A percentile compares a stretch with the other conserved stretches of the same genome.
Conservation (phyloP, 1,284 basidiomycete genomes). For the Irpex sp. region DNA sequence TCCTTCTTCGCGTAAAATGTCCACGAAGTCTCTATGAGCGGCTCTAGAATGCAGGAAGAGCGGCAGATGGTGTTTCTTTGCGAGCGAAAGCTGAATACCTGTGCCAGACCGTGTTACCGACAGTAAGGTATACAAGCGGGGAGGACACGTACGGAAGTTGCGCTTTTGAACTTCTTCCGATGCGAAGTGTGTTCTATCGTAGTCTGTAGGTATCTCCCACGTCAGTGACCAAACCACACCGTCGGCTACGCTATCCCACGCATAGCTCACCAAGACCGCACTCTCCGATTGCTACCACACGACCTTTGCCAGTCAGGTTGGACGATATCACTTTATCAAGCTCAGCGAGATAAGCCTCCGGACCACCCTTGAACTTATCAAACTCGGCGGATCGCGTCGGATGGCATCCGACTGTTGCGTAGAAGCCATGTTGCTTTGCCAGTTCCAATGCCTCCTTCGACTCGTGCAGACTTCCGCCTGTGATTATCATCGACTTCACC, state of each 20-base stretch:
- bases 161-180: slow-evolving; percentile 59
- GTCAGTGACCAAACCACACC: background rate
- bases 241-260: background rate
- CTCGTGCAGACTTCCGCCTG: slow-evolving; percentile 74
- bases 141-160: slow-evolving; percentile 54
- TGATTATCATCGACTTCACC: slow-evolving; percentile 78
- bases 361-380: slow-evolving; percentile 56
- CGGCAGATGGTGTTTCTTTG: slow-evolving; percentile 72
- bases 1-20: slow-evolving; percentile 64
- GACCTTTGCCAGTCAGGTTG: slow-evolving; percentile 53
- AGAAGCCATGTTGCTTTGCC: slow-evolving; percentile 58
- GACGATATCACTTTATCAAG: slow-evolving; percentile 54
- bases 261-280: slow-evolving; percentile 71
- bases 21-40: slow-evolving; percentile 70
- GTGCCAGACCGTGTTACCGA: background rate
- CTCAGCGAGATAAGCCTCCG: slow-evolving; percentile 61
- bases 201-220: slow-evolving; percentile 48
- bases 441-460: slow-evolving; percentile 60
- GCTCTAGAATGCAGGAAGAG: slow-evolving; percentile 85
- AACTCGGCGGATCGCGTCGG: slow-evolving; percentile 83
- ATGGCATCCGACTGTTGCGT: slow-evolving; percentile 83
- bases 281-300: slow-evolving; percentile 80
- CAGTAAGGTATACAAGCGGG: background rate
- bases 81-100: slow-evolving; percentile 65
- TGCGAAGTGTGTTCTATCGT: slow-evolving; percentile 79